Base-by-base conservation (phyloP, 225 moss, liverwort and hornwort species). In the Sphagnum tenellum region DNA sequence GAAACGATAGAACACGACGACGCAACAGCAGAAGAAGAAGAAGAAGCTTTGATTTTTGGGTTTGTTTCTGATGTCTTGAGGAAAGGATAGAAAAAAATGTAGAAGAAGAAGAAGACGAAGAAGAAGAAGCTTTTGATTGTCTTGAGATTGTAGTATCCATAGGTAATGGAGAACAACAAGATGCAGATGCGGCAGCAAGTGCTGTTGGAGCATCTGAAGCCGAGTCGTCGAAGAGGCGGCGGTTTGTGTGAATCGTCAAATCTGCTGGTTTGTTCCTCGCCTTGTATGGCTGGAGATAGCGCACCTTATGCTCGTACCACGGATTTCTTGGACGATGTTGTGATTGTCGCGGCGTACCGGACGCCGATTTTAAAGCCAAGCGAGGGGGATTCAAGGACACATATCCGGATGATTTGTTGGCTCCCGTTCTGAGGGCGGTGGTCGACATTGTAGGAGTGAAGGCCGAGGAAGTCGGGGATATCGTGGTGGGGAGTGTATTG, bases 361-460 rank as follows among this genome's bases (percentile, higher is more conserved):
- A 83, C 89, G 4, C 69, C 89, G 54, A 82, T 89, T 45, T 77
- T 62, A 78, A 77, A 76, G 87, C 84, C 4, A 85, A 78, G 73
- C 70, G 79, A 64, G 85, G 89, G 62, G 91, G 89, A 1, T 91
- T 94, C 68, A 94, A 91, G 78, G 94, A 94, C 56, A 94, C 94
- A 8, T 69, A 69, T 10, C 87, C 85, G 44, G 91, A 91, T 65
- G 94, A 94, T 67, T 76, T 94, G 13, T 48, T 94, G 70, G 87
- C 89, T 45, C 87, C 94, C 10, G 90, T 94, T 44, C 68, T 94
- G 10, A 82, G 79, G 83, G 94, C 94, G 69, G 89, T 94, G 55
- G 59, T 91, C 2, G 86, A 94, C 72, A 80, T 71, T 50, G 86
- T 83, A 13, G 94, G 94, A 45, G 47, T 94, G 66, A 81, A 66